Evolutionary conservation across 768 basidiomycete genomes (phyloP).

Genomic region (Tulasnella sp.): DNA sequence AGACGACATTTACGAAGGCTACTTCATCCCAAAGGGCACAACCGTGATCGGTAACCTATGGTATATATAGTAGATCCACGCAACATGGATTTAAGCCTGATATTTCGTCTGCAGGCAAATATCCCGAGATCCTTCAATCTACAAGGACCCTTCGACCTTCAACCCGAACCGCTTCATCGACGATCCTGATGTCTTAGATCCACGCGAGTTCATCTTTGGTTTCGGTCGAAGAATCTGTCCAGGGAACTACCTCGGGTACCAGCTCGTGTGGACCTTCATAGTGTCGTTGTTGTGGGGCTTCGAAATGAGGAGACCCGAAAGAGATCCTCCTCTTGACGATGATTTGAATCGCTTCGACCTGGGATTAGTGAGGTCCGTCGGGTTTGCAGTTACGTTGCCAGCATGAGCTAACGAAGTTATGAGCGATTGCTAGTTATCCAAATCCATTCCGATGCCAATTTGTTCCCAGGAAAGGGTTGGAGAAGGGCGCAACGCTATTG

Average conservation of each 20-base stretch:
- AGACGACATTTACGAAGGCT: slow-evolving; percentile 29
- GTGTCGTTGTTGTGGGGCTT: background rate
- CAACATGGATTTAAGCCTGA: background rate
- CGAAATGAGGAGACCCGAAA: background rate
- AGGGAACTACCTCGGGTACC: background rate
- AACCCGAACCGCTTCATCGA: background rate
- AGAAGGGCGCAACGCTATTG: background rate
- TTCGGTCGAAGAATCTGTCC: slow-evolving; percentile 12
- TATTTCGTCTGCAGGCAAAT: background rate
- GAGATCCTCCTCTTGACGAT: background rate
- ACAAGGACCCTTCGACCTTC: background rate
- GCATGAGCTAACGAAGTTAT: background rate
- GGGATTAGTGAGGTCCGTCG: background rate
- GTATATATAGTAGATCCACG: background rate
- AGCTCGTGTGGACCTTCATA: background rate
- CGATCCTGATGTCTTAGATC: background rate
- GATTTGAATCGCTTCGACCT: background rate
- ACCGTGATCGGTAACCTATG: slow-evolving; percentile 5
- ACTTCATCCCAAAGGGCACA: slow-evolving; percentile 25
- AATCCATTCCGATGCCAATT: background rate
- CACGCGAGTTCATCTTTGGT: background rate
- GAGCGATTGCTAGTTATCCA: background rate
- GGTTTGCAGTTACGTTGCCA: background rate
- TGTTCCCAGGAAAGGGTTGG: background rate
- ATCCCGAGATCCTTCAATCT: background rate